Percentiles rank a stretch among this genome's conserved stretches.
Evolutionary conservation across 306 rosid genomes (phyloP).

Genomic region (Mimosa pudica): DNA sequence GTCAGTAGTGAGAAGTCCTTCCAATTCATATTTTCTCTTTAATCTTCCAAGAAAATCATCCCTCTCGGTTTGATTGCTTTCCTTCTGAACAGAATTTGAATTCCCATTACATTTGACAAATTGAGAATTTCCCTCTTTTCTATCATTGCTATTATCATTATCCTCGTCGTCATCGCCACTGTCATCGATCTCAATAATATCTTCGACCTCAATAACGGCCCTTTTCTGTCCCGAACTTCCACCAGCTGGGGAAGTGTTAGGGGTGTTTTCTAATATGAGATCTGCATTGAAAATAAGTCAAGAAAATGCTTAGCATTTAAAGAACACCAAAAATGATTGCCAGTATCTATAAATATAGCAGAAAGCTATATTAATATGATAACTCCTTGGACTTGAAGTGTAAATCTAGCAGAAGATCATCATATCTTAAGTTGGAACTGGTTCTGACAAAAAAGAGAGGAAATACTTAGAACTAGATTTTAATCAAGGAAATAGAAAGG

Average conservation of each 20-base stretch:
- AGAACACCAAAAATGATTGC: not conserved
- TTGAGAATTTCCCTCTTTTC: constrained; percentile 20
- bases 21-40: constrained; percentile 17
- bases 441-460: too few species aligned
- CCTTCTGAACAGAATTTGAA: constrained; percentile 13
- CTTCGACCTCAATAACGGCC: not conserved
- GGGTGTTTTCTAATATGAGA: not conserved
- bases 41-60: not conserved
- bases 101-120: not conserved
- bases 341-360: not conserved
- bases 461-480: not conserved
- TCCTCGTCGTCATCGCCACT: constrained; percentile 25
- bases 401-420: not conserved
- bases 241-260: constrained; percentile 21
- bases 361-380: not conserved
- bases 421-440: not conserved
- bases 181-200: not conserved
- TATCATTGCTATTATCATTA: constrained; percentile 23
- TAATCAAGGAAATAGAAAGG: not conserved
- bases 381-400: not conserved
- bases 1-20: not conserved
- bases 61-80: not conserved
- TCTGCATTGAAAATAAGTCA: constrained; percentile 2
- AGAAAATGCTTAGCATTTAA: constrained; percentile 10
- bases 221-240: not conserved